Evolutionary conservation across 129 eudicot genomes (phyloP).

Genomic region (Flaveria brownii): DNA sequence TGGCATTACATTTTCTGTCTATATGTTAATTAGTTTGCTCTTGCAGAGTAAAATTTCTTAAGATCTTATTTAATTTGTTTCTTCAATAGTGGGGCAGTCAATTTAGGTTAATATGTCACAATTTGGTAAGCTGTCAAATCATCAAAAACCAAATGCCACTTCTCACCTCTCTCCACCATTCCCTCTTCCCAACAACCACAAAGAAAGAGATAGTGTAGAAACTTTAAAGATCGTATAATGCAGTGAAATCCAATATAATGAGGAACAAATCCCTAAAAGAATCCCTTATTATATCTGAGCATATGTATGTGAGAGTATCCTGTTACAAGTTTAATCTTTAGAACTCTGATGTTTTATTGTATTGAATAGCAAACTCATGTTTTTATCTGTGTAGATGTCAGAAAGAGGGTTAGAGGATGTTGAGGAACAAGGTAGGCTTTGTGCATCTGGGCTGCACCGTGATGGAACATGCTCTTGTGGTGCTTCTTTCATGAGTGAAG

Average conservation of each 20-base stretch:
- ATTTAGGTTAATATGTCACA: conserved; percentile 30
- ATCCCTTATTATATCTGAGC: not conserved
- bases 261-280: not conserved
- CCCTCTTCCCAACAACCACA: conserved; percentile 31
- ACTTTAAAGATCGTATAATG: conserved; percentile 9
- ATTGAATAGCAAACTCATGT: conserved; percentile 16
- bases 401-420: conserved; percentile 52
- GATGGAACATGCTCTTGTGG: conserved; percentile 78
- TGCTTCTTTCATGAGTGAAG: conserved; percentile 62
- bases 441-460: conserved; percentile 68
- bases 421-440: conserved; percentile 48
- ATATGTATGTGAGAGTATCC: conserved; percentile 13
- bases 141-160: conserved; percentile 23
- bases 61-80: conserved; percentile 19
- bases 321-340: conserved; percentile 4
- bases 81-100: conserved; percentile 15
- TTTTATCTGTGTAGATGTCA: conserved; percentile 49
- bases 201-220: conserved; percentile 17
- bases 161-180: conserved; percentile 27
- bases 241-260: not conserved
- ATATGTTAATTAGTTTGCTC: not conserved
- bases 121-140: conserved; percentile 41
- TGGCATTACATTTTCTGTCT: not conserved
- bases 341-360: conserved; percentile 4
- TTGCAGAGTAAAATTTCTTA: conserved; percentile 6